Conservation (phyloP, 805 yeast species). For the Millerozyma miso region DNA sequence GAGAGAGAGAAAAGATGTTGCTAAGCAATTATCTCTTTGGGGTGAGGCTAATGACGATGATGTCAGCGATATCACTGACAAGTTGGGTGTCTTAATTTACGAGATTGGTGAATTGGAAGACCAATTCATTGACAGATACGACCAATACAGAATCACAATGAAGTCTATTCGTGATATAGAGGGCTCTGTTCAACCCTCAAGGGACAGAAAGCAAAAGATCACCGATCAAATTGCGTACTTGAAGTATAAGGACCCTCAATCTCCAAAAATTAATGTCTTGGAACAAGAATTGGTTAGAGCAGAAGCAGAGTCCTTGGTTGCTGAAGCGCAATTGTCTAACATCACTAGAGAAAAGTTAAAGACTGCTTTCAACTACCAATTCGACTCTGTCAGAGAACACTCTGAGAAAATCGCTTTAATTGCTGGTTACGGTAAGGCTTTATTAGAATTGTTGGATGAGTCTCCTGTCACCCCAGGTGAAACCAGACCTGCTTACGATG, state of each 20-base stretch:
- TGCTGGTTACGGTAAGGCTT: constrained; percentile 98
- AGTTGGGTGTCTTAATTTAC: constrained; percentile 90
- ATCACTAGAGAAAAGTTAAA: constrained; percentile 97
- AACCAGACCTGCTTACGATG: constrained; percentile 97
- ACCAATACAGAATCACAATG: constrained; percentile 93
- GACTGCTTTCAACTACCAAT: constrained; percentile 96
- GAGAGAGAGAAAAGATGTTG: constrained; percentile 91
- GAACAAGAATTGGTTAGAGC: constrained; percentile 99
- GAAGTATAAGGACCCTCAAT: constrained; percentile 97
- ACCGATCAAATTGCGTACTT: constrained; percentile 96
- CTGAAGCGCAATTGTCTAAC: constrained; percentile 97
- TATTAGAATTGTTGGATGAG: constrained; percentile 92
- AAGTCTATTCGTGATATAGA: constrained; percentile 95
- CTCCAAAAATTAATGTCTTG: constrained; percentile 89
- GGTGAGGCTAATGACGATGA: constrained; percentile 98
- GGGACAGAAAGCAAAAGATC: constrained; percentile 96
- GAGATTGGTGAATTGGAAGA: constrained; percentile 98
- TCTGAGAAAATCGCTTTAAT: constrained; percentile 94
- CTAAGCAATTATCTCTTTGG: constrained; percentile 95
- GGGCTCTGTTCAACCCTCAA: constrained; percentile 95
- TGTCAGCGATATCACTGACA: constrained; percentile 94
- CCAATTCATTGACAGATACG: constrained; percentile 96
- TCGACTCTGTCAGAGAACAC: constrained; percentile 90
- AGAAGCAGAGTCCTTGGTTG: constrained; percentile 97
- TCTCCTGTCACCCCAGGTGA: constrained; percentile 99